Base-by-base conservation (phyloP, 1,284 basidiomycete genomes). In the Ceraceosorus guamensis region DNA sequence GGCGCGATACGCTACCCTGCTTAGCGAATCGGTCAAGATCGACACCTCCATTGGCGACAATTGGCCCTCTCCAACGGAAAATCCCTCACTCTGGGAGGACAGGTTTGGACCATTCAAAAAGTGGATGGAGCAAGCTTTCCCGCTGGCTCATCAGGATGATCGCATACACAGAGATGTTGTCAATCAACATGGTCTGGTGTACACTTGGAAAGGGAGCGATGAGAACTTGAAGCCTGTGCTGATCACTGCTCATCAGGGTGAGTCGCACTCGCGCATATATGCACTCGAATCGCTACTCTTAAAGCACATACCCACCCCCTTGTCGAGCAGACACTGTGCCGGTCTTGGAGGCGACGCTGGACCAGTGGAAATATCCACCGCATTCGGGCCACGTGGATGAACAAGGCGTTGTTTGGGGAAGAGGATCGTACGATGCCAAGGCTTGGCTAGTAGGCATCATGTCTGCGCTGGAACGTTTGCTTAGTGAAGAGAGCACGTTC, bases 151-250 rank as follows among this genome's bases (percentile, higher is more conserved):
- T 24, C 37, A n/a, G 4, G 50, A 39, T 5, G 35, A 39, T 5
- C 61, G 55, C 4, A 50, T 68, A 37, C 49, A 50, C n/a, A 51
- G 55, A n/a, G 70, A 71, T 31, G 56, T 52, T 5, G 60, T 88
- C 59, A 84, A 85, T 65, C 82, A 82, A 0, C 83, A 84, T 58
- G 87, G 83, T 0, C 73, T 87, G 14, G 78, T 87, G 0, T 87
- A 82, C 65, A 81, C 81, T 10, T 85, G 84, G 82, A 71, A 79
- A 44, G 87, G 87, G 43, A 79, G 80, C 0, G 79, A 85, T 58
- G 47, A 70, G 1, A 72, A 76, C 5, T 77, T 86, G 59, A 85
- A 87, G 71, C 87, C 86, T 47, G 47, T 61, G 30, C 46, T 62
- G 7, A 57, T 66, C 5, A 54, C 62, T 18, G 61, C 55, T 30